Evolutionary conservation across 805 yeast genomes (phyloP).

Genomic region (Cyberlindnera euphorbiiphila): DNA sequence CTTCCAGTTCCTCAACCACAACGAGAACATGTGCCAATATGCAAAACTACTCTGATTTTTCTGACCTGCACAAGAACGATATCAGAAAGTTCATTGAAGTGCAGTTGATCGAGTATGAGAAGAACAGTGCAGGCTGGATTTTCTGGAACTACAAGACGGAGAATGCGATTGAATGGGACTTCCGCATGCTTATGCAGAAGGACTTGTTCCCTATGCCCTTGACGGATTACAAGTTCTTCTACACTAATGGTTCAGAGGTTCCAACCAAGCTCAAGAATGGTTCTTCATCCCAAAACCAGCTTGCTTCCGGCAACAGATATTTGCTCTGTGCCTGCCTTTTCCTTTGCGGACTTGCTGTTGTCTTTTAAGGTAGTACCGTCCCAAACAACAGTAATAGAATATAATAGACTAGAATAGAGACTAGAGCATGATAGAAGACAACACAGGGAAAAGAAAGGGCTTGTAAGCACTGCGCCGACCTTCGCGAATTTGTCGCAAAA

Average conservation of each 20-base stretch:
- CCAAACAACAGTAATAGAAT: too few species aligned
- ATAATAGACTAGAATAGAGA: too few species aligned
- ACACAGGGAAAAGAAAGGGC: too few species aligned
- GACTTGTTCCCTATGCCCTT: constrained; percentile 64
- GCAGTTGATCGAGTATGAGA: constrained; percentile 51
- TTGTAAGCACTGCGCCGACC: too few species aligned
- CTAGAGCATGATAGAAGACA: too few species aligned
- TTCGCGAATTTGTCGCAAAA: too few species aligned
- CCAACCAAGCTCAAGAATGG: constrained; percentile 1
- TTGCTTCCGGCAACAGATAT: too few species aligned
- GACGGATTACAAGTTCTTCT: constrained; percentile 45
- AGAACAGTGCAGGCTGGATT: constrained; percentile 53
- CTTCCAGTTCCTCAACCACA: background rate
- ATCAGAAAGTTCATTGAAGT: constrained; percentile 56
- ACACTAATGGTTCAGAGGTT: constrained; percentile 23
- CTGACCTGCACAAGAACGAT: constrained; percentile 36
- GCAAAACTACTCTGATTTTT: constrained; percentile 40
- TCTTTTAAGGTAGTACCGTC: too few species aligned
- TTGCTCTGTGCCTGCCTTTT: too few species aligned
- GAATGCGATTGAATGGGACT: constrained; percentile 64
- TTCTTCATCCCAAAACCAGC: background rate
- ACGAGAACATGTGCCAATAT: constrained; percentile 36
- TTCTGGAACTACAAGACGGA: constrained; percentile 75
- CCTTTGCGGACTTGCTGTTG: too few species aligned
- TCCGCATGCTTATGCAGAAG: constrained; percentile 42